Percentiles rank a stretch among this genome's conserved stretches.
These are phyloP conservation scores for Boletus speciosus DNA, from an alignment of 768 basidiomycete genomes.

Conservation along the genomic window DNA sequence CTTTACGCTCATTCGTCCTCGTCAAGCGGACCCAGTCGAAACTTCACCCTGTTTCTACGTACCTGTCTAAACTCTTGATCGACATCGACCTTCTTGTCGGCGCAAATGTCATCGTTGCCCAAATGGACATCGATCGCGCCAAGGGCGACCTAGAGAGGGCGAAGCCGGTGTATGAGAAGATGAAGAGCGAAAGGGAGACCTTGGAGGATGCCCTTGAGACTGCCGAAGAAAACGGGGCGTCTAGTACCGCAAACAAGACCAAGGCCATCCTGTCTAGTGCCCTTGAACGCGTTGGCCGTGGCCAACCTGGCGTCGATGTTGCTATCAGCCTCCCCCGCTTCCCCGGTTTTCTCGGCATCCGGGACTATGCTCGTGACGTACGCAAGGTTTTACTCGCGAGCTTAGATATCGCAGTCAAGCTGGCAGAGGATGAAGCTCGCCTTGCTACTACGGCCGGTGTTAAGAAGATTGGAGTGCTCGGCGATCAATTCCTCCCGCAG, in stretches of 20 bases:
- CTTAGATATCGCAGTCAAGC: constrained; percentile 72
- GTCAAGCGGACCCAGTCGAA: constrained; percentile 96
- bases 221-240: constrained; percentile 73
- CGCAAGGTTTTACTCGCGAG: constrained; percentile 72
- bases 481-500: constrained; percentile 72
- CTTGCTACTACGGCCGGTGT: constrained; percentile 62
- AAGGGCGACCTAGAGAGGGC: constrained; percentile 61
- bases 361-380: constrained; percentile 85
- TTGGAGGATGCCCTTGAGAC: constrained; percentile 77
- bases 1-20: constrained; percentile 91
- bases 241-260: constrained; percentile 49
- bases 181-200: constrained; percentile 67
- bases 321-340: constrained; percentile 66
- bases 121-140: constrained; percentile 70
- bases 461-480: constrained; percentile 60
- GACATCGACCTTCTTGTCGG: constrained; percentile 86
- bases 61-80: constrained; percentile 82
- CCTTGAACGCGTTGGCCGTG: constrained; percentile 72
- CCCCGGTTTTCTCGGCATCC: constrained; percentile 77
- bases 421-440: constrained; percentile 84
- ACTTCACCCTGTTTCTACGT: constrained; percentile 89
- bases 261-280: constrained; percentile 61
- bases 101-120: constrained; percentile 85
- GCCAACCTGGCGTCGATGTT: constrained; percentile 60
- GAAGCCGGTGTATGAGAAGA: constrained; percentile 84